phyloP scores from a whole-genome alignment of 2,329 filamentous ascomycete genomes.

The Leptoxyphium fumago region DNA sequence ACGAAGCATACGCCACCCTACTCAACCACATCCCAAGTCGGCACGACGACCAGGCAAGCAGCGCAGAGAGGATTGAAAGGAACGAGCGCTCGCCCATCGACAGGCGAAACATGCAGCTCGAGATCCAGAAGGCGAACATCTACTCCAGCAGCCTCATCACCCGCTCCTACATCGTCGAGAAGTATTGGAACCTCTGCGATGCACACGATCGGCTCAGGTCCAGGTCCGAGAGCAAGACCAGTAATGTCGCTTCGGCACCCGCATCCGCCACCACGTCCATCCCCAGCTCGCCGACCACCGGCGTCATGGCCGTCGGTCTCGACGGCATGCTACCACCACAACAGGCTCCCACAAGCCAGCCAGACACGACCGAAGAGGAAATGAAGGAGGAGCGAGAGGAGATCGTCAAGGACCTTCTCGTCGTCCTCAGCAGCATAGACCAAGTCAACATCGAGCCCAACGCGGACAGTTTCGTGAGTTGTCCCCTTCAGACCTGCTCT shows the following conservation, averaged over 20 bases:
- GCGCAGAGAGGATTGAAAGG: constrained; percentile 17
- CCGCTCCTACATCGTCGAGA: constrained; percentile 71
- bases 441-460: constrained; percentile 73
- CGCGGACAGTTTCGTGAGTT: constrained; percentile 47
- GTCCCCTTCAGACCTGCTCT: neutral
- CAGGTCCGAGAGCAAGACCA: constrained; percentile 10
- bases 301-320: constrained; percentile 22
- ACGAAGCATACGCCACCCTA: constrained; percentile 12
- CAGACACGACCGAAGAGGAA: constrained; percentile 41
- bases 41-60: constrained; percentile 17
- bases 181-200: constrained; percentile 66
- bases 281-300: constrained; percentile 18
- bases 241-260: constrained; percentile 29
- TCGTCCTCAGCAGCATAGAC: constrained; percentile 60
- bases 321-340: constrained; percentile 16
- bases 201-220: constrained; percentile 30
- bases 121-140: constrained; percentile 87
- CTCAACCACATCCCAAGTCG: constrained; percentile 10
- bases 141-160: constrained; percentile 70
- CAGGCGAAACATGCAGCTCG: constrained; percentile 49
- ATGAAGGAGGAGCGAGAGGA: constrained; percentile 64
- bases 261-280: constrained; percentile 17
- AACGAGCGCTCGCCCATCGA: constrained; percentile 22
- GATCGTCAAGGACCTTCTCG: constrained; percentile 67
- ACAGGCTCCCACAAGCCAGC: constrained; percentile 15